Evolutionary conservation across 2,329 filamentous ascomycete species (phyloP).

Genomic region (Cyclaneusma minus): DNA sequence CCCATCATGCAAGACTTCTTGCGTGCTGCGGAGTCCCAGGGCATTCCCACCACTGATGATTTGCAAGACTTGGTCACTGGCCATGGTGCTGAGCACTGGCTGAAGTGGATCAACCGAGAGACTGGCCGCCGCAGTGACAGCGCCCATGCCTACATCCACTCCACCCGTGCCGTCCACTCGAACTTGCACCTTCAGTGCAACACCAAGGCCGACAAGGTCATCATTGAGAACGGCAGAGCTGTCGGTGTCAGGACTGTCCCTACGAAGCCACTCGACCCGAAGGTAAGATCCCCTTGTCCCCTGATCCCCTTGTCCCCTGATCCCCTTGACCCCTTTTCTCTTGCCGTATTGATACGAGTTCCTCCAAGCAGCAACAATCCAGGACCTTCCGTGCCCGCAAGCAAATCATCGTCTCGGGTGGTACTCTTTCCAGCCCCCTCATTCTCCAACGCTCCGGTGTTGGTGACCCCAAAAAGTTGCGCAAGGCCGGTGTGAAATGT

Average conservation of each 20-base stretch:
- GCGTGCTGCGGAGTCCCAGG: slow-evolving; percentile 55
- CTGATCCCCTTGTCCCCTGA: neutral
- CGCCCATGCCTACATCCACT: slow-evolving; percentile 65
- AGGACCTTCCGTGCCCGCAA: slow-evolving; percentile 18
- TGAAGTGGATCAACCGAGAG: slow-evolving; percentile 72
- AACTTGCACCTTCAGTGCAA: slow-evolving; percentile 61
- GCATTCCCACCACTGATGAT: slow-evolving; percentile 61
- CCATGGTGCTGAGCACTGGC: slow-evolving; percentile 63
- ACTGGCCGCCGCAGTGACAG: slow-evolving; percentile 61
- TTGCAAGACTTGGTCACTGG: slow-evolving; percentile 55
- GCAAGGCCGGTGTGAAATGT: slow-evolving; percentile 15
- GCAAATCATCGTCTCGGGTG: slow-evolving; percentile 22
- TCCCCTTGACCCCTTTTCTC: neutral
- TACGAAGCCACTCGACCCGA: slow-evolving; percentile 50
- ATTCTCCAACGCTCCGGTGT: slow-evolving; percentile 8
- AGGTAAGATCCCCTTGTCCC: slow-evolving; percentile 14
- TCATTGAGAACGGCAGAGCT: slow-evolving; percentile 56
- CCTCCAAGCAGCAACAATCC: slow-evolving; percentile 14
- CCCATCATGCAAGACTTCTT: slow-evolving; percentile 73
- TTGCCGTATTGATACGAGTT: slow-evolving; percentile 10
- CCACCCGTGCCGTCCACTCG: slow-evolving; percentile 51
- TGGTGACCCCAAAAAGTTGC: slow-evolving; percentile 14
- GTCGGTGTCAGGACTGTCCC: slow-evolving; percentile 56
- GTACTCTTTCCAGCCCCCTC: slow-evolving; percentile 11
- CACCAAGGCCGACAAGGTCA: slow-evolving; percentile 64